Evolutionary conservation across 192 early-diverging fungal genomes (phyloP), one percentile per base, ranked within the genome.

Genomic region (Coemansia brasiliensis): DNA sequence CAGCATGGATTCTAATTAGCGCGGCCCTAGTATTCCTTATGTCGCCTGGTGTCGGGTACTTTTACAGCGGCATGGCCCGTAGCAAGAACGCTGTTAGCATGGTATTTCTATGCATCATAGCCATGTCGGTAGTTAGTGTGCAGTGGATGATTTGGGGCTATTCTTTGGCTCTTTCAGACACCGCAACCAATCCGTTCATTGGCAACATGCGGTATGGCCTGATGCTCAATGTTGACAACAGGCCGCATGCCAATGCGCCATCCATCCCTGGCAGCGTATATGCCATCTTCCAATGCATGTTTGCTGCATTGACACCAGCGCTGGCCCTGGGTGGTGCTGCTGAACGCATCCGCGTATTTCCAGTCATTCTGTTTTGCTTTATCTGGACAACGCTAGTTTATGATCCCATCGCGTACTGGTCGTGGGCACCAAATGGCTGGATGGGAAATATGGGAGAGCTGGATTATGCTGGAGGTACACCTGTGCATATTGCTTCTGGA

Each of bases 381-480:
- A 69, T 96, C 41, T 98, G 94, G 96, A 82, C 88, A 7, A 94
- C 96, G 7, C 49, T 98, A 54, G 90, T 96, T 18, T 98, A 98
- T 67, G 89, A 94, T 72, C 88, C 88, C n/a, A 87, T 91, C 52
- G 94, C 94, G 12, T 98, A 90, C 84, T 95, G 94, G 93, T 90
- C 91, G 20, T 98, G 93, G 93, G 85, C 85, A 13, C 50, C 79
- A 26, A 88, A 87, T 57, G 96, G 96, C 2, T 98, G 93, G 94
- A 76, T 90, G 46, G 79, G 71, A 43, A 86, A 85, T 29, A 79
- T 93, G 79, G 93, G 93, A 29, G 85, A 82, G 22, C 82, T 95
- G 20, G 94, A 99, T 79, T 99, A 92, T 59, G 94, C 96, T 13
- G 96, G 96, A 43, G 94, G 96, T 20, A 92, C 92, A n/a, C 92